phyloP scores from a whole-genome alignment of 345 rosid genomes.

The Brassica juncea region DNA sequence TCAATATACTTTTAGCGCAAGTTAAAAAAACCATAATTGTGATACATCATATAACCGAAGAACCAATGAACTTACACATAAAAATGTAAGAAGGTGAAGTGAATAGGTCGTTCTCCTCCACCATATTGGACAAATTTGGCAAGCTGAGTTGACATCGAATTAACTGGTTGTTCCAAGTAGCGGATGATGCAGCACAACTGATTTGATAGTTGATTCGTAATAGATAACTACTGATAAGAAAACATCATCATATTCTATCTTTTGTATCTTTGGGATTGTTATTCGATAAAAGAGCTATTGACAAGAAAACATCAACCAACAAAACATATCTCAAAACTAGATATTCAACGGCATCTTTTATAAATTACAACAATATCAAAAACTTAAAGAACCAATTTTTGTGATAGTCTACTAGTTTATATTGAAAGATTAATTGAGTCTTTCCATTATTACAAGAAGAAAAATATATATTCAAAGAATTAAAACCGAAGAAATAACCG shows the following conservation, averaged over 20 bases:
- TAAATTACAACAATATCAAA: background rate
- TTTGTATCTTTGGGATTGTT: background rate
- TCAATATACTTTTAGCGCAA: background rate
- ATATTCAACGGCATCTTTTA: background rate
- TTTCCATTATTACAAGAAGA: background rate
- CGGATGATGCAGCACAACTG: constrained; percentile 17
- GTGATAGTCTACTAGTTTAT: background rate
- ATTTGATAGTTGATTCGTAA: constrained; percentile 29
- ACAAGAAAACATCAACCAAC: constrained; percentile 1
- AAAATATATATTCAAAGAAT: background rate
- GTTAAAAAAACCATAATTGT: background rate
- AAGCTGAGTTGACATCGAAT: constrained; percentile 33
- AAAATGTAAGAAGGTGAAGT: constrained; percentile 6
- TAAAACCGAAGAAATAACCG: background rate
- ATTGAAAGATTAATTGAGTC: background rate
- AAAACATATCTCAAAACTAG: background rate
- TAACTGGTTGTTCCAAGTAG: constrained; percentile 13
- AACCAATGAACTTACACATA: background rate
- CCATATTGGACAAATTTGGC: constrained; percentile 25
- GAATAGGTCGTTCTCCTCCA: constrained; percentile 14
- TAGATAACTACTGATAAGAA: background rate
- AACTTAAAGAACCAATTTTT: background rate
- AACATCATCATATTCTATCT: background rate
- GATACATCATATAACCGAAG: background rate
- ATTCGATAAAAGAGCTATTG: background rate